Evolutionary conservation across 148 eudicot genomes (phyloP), one percentile per base, ranked within the genome.

Genomic region (Chenopodium formosanum): DNA sequence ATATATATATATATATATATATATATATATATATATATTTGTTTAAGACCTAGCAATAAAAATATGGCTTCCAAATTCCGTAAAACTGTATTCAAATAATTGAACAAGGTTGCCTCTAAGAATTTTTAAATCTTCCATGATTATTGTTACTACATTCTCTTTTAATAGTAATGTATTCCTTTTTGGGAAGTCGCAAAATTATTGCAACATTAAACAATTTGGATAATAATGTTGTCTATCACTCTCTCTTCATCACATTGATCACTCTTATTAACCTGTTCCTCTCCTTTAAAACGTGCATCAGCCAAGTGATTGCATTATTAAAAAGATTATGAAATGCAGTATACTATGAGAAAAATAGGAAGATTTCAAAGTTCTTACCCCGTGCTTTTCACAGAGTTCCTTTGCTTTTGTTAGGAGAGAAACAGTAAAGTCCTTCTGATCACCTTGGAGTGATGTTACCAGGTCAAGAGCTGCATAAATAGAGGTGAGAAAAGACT

Each of bases 381-480:
- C 97, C 94, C 93, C 93, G 46, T 86, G 63, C 68, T 88, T 44
- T 19, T 78, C 70, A 85, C 94, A 93, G 9, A 89, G 76, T 10
- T 78, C 82, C 86, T 93, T 90, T 47, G 94, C 94, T 84, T 78
- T 88, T 68, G 88, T 88, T 69, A 93, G 84, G 73, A 91, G 79
- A 67, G 88, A 88, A 77, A 68, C 75, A 37, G 94, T 88, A 63
- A 69, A 52, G 37, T 74, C 86, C 69, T 82, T 79, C 73, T 89
- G 90, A 56, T 87, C 86, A 34, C 84, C 91, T 85, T 90, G 91
- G 66, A 91, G 64, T 44, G 78, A 50, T 34, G 50, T 71, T 13
- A 91, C n/a, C 63, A 91, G 71, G n/a, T 89, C 92, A 52, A 88
- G 78, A 65, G 90, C 93, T 93, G 90, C 89, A 77, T n/a, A 53